Base-by-base conservation (phyloP, 2,329 filamentous ascomycete genomes). In the Botrytis galanthina region DNA sequence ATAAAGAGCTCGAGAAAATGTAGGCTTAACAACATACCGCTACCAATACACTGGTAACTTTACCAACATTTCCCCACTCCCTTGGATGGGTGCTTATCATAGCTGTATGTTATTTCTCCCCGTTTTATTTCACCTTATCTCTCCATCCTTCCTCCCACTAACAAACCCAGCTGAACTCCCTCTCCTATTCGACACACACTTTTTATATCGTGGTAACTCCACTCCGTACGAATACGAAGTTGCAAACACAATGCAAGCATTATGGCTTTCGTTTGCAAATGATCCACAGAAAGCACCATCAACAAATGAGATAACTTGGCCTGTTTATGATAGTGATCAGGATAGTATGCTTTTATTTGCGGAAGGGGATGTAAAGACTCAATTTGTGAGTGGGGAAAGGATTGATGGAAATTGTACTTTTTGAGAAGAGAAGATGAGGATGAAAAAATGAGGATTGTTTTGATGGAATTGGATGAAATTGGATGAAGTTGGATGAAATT, bases 21-120 rank as follows among this genome's bases (percentile, higher is more conserved):
- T 64, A 18, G 69, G 73, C 29, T 63, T 74, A 26, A 73, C 74
- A 57, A 78, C 75, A 14, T 78, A 70, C 70, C 78, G 81, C 42
- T 82, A 82, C 72, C 77, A 78, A 57, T 82, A 81, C 73, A 75
- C 79, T 22, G 81, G 80, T 10, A 77, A 79, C 61, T 82, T 81
- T 68, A 75, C 78, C 18, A 82, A 82, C 64, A 77, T 81, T 66
- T 78, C 75, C 10, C 76, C 82, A 60, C 12, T 73, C 3, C 51
- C 75, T 1, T 78, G 76, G 77, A 39, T 80, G 71, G 80, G 80
- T 4, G 79, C 82, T 4, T 83, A 79, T 73, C 80, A 82, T 70
- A 69, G 66, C 66, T 57, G 66, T 69, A 69, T 39, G 48, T n/a
- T 57, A 7, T 32, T 29, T 4, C 20, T 35, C 3, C 29, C 29